phyloP scores from a whole-genome alignment of 2,329 filamentous ascomycete genomes.

The Metarhizium guizhouense region DNA sequence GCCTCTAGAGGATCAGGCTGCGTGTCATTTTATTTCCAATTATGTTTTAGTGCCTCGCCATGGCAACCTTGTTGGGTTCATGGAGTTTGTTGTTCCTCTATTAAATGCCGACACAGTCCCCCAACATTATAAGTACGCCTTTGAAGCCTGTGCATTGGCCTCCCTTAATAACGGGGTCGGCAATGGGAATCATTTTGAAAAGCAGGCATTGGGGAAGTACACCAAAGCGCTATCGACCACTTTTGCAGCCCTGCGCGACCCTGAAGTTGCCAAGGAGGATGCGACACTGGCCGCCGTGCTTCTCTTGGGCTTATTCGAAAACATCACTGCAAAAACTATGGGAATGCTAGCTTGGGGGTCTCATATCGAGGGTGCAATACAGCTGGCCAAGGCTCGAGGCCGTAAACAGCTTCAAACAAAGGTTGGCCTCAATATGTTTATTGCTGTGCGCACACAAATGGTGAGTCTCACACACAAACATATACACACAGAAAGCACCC shows the following conservation, averaged over 20 bases:
- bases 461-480: constrained; percentile 23
- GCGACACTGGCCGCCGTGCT: constrained; percentile 50
- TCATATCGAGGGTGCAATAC: constrained; percentile 55
- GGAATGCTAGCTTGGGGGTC: constrained; percentile 52
- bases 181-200: constrained; percentile 22
- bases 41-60: constrained; percentile 46
- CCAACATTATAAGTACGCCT: constrained; percentile 45
- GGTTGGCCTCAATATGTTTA: constrained; percentile 45
- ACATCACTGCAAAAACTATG: constrained; percentile 45
- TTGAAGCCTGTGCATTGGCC: constrained; percentile 50
- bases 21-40: constrained; percentile 52
- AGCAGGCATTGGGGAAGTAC: constrained; percentile 41
- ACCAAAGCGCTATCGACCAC: constrained; percentile 44
- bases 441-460: constrained; percentile 53
- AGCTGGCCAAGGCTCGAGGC: constrained; percentile 49
- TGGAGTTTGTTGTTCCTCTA: constrained; percentile 51
- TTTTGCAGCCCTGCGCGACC: constrained; percentile 43
- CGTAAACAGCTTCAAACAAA: constrained; percentile 45
- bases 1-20: constrained; percentile 44
- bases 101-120: constrained; percentile 34
- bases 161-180: constrained; percentile 43
- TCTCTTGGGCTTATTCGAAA: constrained; percentile 52
- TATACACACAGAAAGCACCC: neutral
- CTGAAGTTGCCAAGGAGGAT: constrained; percentile 41
- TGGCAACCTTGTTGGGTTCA: constrained; percentile 43